Base-by-base conservation (phyloP, 2,329 filamentous ascomycete species). In the Neurospora sp. region DNA sequence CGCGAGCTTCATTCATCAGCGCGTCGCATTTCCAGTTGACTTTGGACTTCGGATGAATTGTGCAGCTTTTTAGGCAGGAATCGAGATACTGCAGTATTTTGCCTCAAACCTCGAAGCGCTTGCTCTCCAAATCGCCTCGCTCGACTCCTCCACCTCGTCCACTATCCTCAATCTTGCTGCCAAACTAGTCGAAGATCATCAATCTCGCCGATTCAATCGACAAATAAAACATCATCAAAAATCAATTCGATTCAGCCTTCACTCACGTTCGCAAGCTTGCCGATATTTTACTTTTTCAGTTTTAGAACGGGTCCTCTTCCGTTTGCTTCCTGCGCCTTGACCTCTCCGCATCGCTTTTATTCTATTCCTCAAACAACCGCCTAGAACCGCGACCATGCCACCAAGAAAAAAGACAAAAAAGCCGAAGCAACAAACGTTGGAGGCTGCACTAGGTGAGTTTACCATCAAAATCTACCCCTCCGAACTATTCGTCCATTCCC, bases 391-490 rank as follows among this genome's bases (percentile, higher is more conserved):
- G 10, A 36, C 23, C 52, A 62, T 62, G 52, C 12, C 52, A 62
- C 15, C 52, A 36, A 15, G 23, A 8, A 62, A 62, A 2, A 62
- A 33, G 52, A 17, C 28, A 12, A 74, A 71, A 43, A 28, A 66
- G 2, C 68, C 41, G 41, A 73, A 71, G 19, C 74, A 76, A 69
- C 73, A 75, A 62, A 77, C 74, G 23, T 69, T 75, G 37, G 75
- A 77, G 69, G 71, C 70, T 11, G 74, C 72, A 2, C 70, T 77
- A 11, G 75, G 75, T 76, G 71, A 66, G 71, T 67, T 52, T 33
- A 5, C 12, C 36, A 39, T 23, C 36, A 66, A 36, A 36, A 8
- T 66, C 10, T 66, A 33, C 6, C 52, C 19, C 28, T 17, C 6
- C 12, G 37, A 52, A 52, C 19, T 19, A 52, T 52, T 41, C 67